A percentile compares a stretch with the other conserved stretches of the same genome.
These are phyloP conservation scores for Telfairia occidentalis DNA, from an alignment of 331 rosid species.

Conservation along the genomic window DNA sequence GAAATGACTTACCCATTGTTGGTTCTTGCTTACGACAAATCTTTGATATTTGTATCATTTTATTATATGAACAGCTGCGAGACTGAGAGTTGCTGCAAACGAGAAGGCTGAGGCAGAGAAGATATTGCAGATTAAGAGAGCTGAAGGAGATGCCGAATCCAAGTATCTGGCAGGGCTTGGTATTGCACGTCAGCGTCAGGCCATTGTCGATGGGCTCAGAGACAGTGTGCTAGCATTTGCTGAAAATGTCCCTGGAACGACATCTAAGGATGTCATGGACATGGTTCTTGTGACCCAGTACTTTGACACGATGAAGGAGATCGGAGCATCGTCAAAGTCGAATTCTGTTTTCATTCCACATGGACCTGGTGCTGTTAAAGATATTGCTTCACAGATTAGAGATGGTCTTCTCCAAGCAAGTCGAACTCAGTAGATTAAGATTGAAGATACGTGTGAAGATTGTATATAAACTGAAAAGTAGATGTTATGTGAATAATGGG, in stretches of 20 bases:
- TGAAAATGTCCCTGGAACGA: conserved; percentile 61
- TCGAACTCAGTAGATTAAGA: conserved; percentile 12
- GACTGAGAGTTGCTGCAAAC: conserved; percentile 71
- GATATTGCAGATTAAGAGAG: conserved; percentile 66
- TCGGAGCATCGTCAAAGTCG: conserved; percentile 72
- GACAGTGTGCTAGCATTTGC: conserved; percentile 69
- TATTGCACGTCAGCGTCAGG: conserved; percentile 79
- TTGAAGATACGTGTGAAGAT: background rate
- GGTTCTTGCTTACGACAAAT: background rate
- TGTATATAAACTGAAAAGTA: background rate
- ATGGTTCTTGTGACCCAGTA: conserved; percentile 81
- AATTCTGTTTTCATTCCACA: conserved; percentile 78
- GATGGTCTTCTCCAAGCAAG: conserved; percentile 65
- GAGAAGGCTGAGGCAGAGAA: conserved; percentile 86
- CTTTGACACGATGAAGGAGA: conserved; percentile 84
- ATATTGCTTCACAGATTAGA: conserved; percentile 60
- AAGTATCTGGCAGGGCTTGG: conserved; percentile 77
- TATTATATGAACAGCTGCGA: conserved; percentile 45
- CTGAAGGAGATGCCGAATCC: conserved; percentile 80
- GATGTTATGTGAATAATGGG: background rate
- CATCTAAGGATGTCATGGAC: conserved; percentile 72
- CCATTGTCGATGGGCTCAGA: conserved; percentile 67
- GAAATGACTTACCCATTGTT: background rate
- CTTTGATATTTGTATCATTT: background rate
- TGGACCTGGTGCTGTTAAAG: conserved; percentile 73